Evolutionary conservation across 768 basidiomycete species (phyloP).

Genomic region (Chalciporus piperatus): DNA sequence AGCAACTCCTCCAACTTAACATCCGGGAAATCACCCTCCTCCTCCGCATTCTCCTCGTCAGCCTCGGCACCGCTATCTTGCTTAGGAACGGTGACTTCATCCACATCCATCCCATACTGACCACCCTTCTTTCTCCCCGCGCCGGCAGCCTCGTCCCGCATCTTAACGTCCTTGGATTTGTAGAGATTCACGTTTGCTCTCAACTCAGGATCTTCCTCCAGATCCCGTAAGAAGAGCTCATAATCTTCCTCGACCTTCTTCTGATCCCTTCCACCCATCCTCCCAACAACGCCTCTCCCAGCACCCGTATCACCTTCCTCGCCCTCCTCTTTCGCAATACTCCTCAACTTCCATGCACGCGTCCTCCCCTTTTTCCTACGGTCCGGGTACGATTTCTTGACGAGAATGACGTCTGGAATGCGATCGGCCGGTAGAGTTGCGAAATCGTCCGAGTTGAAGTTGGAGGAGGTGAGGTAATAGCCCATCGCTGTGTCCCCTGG

Average conservation of each 20-base stretch:
- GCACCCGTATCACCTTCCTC: conserved; percentile 79
- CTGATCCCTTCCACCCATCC: conserved; percentile 86
- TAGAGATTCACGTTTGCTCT: conserved; percentile 85
- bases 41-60: conserved; percentile 48
- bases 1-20: conserved; percentile 81
- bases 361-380: conserved; percentile 86
- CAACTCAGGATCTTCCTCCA: conserved; percentile 95
- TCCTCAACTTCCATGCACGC: conserved; percentile 84
- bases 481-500: conserved; percentile 94
- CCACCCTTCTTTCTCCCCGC: conserved; percentile 22
- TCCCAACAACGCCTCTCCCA: conserved; percentile 83
- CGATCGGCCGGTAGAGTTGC: conserved; percentile 60
- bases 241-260: conserved; percentile 96
- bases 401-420: conserved; percentile 88
- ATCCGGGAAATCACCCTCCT: conserved; percentile 87
- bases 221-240: conserved; percentile 88
- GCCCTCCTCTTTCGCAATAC: conserved; percentile 89
- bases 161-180: conserved; percentile 58
- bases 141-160: conserved; percentile 38
- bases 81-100: conserved; percentile 37
- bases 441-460: conserved; percentile 91
- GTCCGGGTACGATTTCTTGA: conserved; percentile 95
- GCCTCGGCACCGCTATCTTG: conserved; percentile 23
- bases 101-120: conserved; percentile 62
- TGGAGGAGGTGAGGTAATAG: conserved; percentile 82